Base-by-base conservation (phyloP, 345 rosid species). In the Lepidium sativum region DNA sequence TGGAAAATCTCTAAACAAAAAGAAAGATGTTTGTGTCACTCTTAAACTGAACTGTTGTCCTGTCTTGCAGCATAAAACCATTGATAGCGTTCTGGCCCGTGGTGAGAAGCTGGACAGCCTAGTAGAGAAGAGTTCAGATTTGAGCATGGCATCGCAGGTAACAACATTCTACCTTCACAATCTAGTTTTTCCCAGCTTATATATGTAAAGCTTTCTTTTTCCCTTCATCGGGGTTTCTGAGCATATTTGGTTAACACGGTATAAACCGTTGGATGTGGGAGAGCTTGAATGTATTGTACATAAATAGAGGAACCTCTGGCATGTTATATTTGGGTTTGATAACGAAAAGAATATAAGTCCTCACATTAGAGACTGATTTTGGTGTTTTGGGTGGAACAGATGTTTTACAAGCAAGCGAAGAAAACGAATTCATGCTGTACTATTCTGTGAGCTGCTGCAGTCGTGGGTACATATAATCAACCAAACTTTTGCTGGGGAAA, bases 371-470 rank as follows among this genome's bases (percentile, higher is more conserved):
- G 42, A 2, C 41, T 59, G 58, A 53, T 27, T 0, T 25, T 38
- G 33, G 40, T 67, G 35, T 61, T 52, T 52, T 65, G 42, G 60
- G 62, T 74, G 74, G 53, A 77, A 80, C 97, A 94, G 97, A 91
- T 94, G 97, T 94, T 94, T 77, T 94, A 94, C 92, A 91, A 91
- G 84, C 96, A 86, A 72, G 96, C 99, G 7, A 91, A 91, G 86
- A 88, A 94, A 79, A 86, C 96, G 37, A 94, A 94, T 68, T 84
- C 82, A 45, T 94, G 99, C 80, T 91, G 99, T 74, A 83, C 87
- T 56, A 71, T 91, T 55, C 92, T 95, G 79, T 95, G 80, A 86
- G 75, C 64, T 67, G 54, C 65, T 10, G 31, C 44, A 48, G 66
- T 64, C 14, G 23, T 65, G 20, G 29, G 63, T 66, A 60, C 60